phyloP scores from a whole-genome alignment of 768 basidiomycete species.

The Mycena epipterygia region DNA sequence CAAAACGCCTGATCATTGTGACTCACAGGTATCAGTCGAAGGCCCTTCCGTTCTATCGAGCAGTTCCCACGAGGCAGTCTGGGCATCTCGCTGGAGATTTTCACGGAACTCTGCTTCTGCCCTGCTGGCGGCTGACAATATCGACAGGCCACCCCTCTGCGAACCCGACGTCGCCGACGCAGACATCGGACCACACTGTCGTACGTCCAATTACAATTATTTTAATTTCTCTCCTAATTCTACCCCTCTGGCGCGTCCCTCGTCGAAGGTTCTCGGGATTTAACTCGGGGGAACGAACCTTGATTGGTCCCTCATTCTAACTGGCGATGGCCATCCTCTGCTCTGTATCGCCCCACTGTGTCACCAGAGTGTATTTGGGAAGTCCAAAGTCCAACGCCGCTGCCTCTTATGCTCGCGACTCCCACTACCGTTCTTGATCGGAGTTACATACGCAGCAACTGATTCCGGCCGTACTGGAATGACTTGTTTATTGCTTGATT shows the following conservation, averaged over 20 bases:
- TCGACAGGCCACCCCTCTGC: not conserved
- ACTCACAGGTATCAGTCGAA: too few species aligned
- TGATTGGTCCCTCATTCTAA: not conserved
- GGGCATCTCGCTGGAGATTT: conserved; percentile 21
- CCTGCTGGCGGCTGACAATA: too few species aligned
- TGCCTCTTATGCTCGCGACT: conserved; percentile 29
- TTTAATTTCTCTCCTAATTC: too few species aligned
- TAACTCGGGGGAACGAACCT: too few species aligned
- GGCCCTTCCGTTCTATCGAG: not conserved
- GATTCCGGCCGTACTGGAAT: not conserved
- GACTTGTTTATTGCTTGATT: too few species aligned
- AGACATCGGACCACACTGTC: too few species aligned
- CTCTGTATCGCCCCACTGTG: conserved; percentile 5
- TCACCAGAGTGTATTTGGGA: not conserved
- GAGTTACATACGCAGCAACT: conserved; percentile 2
- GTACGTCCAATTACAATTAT: too few species aligned
- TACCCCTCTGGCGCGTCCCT: too few species aligned
- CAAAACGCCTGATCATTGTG: too few species aligned
- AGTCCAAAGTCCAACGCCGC: conserved; percentile 16
- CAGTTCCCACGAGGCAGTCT: not conserved
- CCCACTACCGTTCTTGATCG: conserved; percentile 14
- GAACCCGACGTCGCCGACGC: not conserved
- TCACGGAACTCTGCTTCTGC: not conserved
- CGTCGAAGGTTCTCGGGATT: too few species aligned
- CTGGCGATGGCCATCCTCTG: not conserved